Percentiles rank a stretch among this genome's conserved stretches.
phyloP scores from a whole-genome alignment of 768 basidiomycete species.

The Serendipita sp. region DNA sequence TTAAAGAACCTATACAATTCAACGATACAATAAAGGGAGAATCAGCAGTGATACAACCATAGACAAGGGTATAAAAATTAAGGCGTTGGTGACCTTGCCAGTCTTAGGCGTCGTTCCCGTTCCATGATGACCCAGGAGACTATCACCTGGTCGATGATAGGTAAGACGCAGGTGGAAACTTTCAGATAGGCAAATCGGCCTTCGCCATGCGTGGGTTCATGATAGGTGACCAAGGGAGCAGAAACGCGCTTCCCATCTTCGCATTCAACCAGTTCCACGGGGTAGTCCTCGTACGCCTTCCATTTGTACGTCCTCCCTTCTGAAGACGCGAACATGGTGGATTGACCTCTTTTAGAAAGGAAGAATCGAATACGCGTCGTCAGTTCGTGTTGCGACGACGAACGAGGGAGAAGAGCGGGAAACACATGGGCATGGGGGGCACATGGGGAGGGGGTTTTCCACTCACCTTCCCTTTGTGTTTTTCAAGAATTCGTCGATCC shows the following conservation, averaged over 20 bases:
- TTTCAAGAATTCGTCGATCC: background rate
- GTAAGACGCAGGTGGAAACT: background rate
- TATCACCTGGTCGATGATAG: background rate
- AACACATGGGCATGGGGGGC: background rate
- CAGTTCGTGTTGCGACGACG: no score
- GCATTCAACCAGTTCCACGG: constrained; percentile 3
- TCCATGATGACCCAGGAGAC: constrained; percentile 7
- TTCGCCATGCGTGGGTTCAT: background rate
- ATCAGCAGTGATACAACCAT: background rate
- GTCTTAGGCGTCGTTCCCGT: background rate
- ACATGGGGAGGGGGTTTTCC: background rate
- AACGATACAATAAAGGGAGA: background rate
- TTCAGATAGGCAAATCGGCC: background rate
- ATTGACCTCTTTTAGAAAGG: no score
- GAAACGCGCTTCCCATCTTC: background rate
- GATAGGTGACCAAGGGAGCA: background rate
- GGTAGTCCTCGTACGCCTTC: background rate
- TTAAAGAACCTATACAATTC: background rate
- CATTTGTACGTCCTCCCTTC: background rate
- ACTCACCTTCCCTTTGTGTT: background rate
- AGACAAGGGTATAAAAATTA: background rate
- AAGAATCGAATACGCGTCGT: no score
- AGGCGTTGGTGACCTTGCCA: background rate
- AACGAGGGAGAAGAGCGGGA: background rate
- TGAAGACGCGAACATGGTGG: background rate